Conservation (phyloP, 352 stramenopile species). For the Pythium plurisporium region DNA sequence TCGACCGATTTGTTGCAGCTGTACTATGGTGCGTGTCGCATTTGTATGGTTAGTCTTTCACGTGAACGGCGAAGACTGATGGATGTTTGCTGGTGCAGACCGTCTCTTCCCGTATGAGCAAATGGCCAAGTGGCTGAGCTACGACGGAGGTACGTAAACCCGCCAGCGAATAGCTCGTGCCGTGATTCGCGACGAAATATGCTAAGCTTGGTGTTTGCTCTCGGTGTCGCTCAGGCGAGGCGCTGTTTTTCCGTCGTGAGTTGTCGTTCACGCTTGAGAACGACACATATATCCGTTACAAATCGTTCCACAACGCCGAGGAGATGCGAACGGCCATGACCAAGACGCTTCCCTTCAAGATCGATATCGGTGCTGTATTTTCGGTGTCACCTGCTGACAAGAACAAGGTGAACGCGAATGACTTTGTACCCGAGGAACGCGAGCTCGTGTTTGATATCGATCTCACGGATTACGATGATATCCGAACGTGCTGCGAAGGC, state of each 20-base stretch:
- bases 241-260: slow-evolving; percentile 90
- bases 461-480: slow-evolving; percentile 99
- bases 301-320: slow-evolving; percentile 87
- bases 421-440: slow-evolving; percentile 92
- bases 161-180: no score
- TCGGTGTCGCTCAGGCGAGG: slow-evolving; percentile 50
- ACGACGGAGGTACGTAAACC: slow-evolving; percentile 52
- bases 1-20: slow-evolving; percentile 80
- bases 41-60: no score
- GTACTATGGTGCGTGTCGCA: slow-evolving; percentile 64
- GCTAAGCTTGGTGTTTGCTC: neutral
- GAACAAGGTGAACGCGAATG: slow-evolving; percentile 73
- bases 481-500: slow-evolving; percentile 93
- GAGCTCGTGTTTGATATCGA: slow-evolving; percentile 99
- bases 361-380: slow-evolving; percentile 99
- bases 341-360: slow-evolving; percentile 97
- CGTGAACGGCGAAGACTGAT: neutral
- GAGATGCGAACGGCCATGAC: slow-evolving; percentile 85
- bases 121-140: slow-evolving; percentile 80
- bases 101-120: slow-evolving; percentile 84
- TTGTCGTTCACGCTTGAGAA: slow-evolving; percentile 98
- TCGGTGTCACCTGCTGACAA: slow-evolving; percentile 82
- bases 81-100: slow-evolving; percentile 31
- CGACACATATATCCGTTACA: slow-evolving; percentile 99
- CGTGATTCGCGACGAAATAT: neutral